Evolutionary conservation across 2,329 filamentous ascomycete species (phyloP), one percentile per base, ranked within the genome.

Genomic region (Ambrosiella beaveri): DNA sequence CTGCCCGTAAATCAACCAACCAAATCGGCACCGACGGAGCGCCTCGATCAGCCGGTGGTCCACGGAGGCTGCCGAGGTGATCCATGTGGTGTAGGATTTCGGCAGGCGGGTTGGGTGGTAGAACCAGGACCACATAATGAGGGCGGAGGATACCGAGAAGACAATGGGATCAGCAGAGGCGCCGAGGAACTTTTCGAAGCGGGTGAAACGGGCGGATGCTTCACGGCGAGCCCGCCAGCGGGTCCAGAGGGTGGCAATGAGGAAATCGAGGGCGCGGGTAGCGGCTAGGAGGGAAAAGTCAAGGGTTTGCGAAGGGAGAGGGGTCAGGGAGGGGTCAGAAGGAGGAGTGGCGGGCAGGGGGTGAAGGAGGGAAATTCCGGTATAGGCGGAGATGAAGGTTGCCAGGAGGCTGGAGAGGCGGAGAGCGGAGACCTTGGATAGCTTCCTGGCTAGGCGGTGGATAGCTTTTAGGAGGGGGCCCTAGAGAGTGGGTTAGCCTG

Each of bases 71-170:
- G 84, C 85, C 19, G 83, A 81, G 45, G 77, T 80, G 64, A 95
- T 93, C 88, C 88, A 94, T 66, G 82, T 84, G 64, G 82, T 84
- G 71, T 94, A 94, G 45, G 82, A 76, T 36, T 72, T 75, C 1
- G 88, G 88, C 1, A 95, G 75, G 17, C 79, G 76, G 40, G 79
- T 74, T 0, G 88, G 86, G 8, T 74, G 68, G 71, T 91, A 95
- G 67, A 94, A 84, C 86, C 86, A 95, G 15, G 86, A 79, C 84
- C 86, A 91, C 88, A 94, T 95, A 63, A 94, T 83, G 41, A 87
- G 71, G 19, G 82, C 84, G 44, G 79, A 82, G 17, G 86, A 89
- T 39, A 76, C 68, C 50, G 84, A 80, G 68, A 95, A 94, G 15
- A 90, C 71, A 5, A 78, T 70, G 3, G 86, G 79, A 65, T 91